These are phyloP conservation scores for Monosporascus sp. DNA, from an alignment of 2,329 filamentous ascomycete species.

Conservation along the genomic window DNA sequence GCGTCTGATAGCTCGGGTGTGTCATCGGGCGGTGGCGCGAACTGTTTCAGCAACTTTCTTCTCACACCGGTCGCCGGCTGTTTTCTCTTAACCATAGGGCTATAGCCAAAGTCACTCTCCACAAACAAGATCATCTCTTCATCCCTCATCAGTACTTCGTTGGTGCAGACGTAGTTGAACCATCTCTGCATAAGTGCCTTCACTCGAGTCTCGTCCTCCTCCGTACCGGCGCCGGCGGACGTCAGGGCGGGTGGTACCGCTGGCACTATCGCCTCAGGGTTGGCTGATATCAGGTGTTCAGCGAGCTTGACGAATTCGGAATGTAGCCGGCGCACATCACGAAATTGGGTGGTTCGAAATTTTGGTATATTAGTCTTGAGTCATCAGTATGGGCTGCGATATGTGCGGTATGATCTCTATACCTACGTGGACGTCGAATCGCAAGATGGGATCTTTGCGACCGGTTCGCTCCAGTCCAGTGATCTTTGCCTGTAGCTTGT, in stretches of 20 bases:
- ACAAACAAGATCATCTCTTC: constrained; percentile 98
- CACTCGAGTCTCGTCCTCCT: constrained; percentile 87
- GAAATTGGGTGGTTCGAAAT: constrained; percentile 96
- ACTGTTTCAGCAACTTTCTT: constrained; percentile 95
- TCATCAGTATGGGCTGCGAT: constrained; percentile 17
- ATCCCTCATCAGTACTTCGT: constrained; percentile 87
- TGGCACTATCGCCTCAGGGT: constrained; percentile 90
- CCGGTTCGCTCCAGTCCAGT: constrained; percentile 88
- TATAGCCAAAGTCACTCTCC: constrained; percentile 98
- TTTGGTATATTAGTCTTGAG: constrained; percentile 92
- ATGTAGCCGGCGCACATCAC: constrained; percentile 91
- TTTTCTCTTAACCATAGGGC: constrained; percentile 89
- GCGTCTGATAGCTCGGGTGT: constrained; percentile 90
- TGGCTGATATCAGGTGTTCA: constrained; percentile 93
- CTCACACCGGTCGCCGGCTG: constrained; percentile 94
- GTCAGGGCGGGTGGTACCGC: constrained; percentile 93
- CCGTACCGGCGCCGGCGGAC: constrained; percentile 88
- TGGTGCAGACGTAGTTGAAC: constrained; percentile 89
- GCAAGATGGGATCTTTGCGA: constrained; percentile 89
- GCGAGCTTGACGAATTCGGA: constrained; percentile 96
- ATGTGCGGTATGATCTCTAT: not conserved
- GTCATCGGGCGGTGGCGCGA: constrained; percentile 93
- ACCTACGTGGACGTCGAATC: constrained; percentile 93
- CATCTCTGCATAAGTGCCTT: constrained; percentile 89
- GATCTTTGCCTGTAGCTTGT: constrained; percentile 90